A percentile compares a stretch with the other conserved stretches of the same genome.
Conservation (phyloP, 2,329 filamentous ascomycete species). For the Fusarium sp. region DNA sequence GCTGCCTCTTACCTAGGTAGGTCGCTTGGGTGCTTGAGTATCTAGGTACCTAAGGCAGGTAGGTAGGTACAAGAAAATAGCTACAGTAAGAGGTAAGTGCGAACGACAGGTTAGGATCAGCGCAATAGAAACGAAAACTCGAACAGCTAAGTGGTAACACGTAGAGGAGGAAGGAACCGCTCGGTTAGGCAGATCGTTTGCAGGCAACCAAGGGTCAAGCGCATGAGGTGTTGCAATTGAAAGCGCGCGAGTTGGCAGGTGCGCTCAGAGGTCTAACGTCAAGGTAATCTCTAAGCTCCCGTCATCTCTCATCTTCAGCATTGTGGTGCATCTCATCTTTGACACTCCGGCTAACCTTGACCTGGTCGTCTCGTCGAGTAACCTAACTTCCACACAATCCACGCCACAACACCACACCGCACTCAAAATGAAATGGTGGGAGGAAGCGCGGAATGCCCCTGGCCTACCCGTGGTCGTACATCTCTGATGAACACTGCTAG, state of each 20-base stretch:
- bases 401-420: conserved; percentile 20
- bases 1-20: too few relatives aligned
- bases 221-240: neutral
- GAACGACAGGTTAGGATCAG: neutral
- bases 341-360: too few relatives aligned
- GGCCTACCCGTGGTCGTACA: conserved; percentile 20
- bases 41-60: too few relatives aligned
- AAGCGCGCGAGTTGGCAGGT: conserved; percentile 1
- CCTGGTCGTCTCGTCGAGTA: conserved; percentile 19
- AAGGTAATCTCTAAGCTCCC: too few relatives aligned
- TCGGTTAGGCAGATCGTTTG: conserved; percentile 10
- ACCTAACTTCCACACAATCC: conserved; percentile 32
- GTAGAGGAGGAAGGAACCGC: conserved; percentile 4
- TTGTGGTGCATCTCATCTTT: too few relatives aligned
- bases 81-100: too few relatives aligned
- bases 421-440: conserved; percentile 13
- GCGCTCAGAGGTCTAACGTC: neutral
- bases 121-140: neutral
- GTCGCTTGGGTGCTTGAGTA: too few relatives aligned
- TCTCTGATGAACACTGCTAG: conserved; percentile 16
- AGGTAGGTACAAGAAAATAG: too few relatives aligned
- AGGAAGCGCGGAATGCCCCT: conserved; percentile 38
- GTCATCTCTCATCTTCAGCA: too few relatives aligned
- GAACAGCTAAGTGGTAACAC: neutral
- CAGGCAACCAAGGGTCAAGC: neutral